Conservation (phyloP, 176 grass and related monocot genomes). For the Aegilops bicornis region DNA sequence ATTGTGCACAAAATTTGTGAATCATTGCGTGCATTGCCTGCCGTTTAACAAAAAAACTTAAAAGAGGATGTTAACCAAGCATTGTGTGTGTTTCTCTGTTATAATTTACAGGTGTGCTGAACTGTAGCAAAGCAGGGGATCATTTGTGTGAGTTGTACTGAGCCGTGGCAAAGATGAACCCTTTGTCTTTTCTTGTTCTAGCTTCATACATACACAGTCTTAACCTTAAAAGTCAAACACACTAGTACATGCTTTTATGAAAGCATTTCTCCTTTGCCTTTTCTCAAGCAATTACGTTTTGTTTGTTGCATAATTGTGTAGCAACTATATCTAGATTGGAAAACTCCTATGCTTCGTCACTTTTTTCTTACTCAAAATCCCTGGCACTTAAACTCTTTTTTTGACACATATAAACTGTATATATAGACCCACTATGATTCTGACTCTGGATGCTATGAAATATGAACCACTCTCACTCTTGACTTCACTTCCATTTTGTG, state of each 20-base stretch:
- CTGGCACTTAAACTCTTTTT: neutral
- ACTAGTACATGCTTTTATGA: too few species aligned
- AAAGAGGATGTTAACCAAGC: too few species aligned
- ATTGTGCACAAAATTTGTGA: too few species aligned
- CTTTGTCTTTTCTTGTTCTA: neutral
- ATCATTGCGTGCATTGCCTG: too few species aligned
- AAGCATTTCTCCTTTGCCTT: neutral
- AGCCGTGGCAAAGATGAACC: neutral
- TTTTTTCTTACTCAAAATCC: neutral
- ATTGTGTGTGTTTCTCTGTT: neutral
- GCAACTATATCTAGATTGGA: neutral
- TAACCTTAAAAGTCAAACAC: too few species aligned
- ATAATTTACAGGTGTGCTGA: neutral
- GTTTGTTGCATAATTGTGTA: neutral
- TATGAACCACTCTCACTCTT: neutral
- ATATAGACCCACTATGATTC: neutral
- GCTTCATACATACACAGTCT: too few species aligned
- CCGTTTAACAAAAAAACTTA: too few species aligned
- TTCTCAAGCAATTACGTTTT: neutral
- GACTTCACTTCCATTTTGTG: slow-evolving; percentile 14
- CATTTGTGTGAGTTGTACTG: neutral
- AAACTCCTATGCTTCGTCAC: neutral
- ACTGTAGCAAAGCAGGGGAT: neutral
- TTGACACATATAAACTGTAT: neutral
- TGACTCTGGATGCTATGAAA: neutral